phyloP scores from a whole-genome alignment of 2,329 filamentous ascomycete species.

The Cladophialophora bantiana region DNA sequence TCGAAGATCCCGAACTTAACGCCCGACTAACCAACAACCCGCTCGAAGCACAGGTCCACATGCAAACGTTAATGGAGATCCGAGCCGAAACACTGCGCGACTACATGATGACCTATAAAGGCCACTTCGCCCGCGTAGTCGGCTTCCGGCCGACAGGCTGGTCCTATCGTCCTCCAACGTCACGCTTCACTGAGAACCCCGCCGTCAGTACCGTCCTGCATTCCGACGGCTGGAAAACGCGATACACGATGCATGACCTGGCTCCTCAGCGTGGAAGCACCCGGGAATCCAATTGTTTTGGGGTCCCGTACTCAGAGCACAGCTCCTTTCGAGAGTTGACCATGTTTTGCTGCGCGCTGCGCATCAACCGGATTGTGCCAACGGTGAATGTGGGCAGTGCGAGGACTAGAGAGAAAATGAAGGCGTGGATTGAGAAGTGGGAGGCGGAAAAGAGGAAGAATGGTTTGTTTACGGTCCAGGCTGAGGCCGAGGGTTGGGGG shows the following conservation, averaged over 20 bases:
- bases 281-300: conserved; percentile 82
- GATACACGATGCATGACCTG: conserved; percentile 75
- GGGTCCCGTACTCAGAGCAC: conserved; percentile 95
- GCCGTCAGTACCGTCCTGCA: conserved; percentile 70
- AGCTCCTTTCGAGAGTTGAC: conserved; percentile 93
- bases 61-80: conserved; percentile 96
- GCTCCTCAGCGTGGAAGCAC: conserved; percentile 84
- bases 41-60: conserved; percentile 88
- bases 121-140: conserved; percentile 83
- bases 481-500: conserved; percentile 43
- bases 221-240: conserved; percentile 75
- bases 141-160: conserved; percentile 93
- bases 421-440: conserved; percentile 70
- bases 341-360: conserved; percentile 86
- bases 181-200: conserved; percentile 68
- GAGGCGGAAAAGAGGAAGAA: conserved; percentile 67
- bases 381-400: conserved; percentile 84
- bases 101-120: conserved; percentile 80
- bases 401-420: conserved; percentile 70
- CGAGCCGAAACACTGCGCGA: conserved; percentile 87
- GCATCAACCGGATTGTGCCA: conserved; percentile 88
- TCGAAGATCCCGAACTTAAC: conserved; percentile 84
- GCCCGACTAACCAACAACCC: conserved; percentile 80
- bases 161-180: conserved; percentile 80
- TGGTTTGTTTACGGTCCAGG: conserved; percentile 60